A percentile compares a stretch with the other conserved stretches of the same genome.
Evolutionary conservation across 331 rosid species (phyloP).

Genomic region (Dryas integrifolia): DNA sequence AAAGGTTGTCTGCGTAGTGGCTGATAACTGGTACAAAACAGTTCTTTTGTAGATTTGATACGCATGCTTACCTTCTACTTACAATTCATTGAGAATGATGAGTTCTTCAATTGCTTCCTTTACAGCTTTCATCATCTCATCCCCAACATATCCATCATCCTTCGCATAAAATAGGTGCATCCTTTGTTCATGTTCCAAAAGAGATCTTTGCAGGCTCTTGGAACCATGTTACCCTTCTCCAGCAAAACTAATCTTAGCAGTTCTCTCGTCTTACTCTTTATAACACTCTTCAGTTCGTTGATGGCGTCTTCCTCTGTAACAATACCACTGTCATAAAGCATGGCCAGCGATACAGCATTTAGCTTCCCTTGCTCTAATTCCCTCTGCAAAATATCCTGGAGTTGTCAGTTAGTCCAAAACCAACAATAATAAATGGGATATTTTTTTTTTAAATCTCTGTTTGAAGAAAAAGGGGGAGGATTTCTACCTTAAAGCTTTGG

Average conservation of each 20-base stretch:
- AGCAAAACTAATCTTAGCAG: conserved; percentile 59
- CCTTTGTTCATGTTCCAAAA: conserved; percentile 74
- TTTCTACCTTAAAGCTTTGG: conserved; percentile 52
- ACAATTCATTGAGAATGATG: conserved; percentile 32
- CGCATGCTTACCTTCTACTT: neutral
- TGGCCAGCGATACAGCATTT: conserved; percentile 47
- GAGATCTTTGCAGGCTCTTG: conserved; percentile 79
- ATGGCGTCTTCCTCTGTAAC: conserved; percentile 44
- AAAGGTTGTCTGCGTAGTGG: too few relatives aligned
- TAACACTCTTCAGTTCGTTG: conserved; percentile 35
- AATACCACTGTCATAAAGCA: conserved; percentile 34
- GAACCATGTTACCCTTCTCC: conserved; percentile 52
- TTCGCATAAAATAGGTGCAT: conserved; percentile 63
- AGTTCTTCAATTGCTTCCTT: conserved; percentile 53
- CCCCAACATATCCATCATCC: conserved; percentile 68
- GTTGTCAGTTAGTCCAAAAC: conserved; percentile 9
- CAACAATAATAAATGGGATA: neutral
- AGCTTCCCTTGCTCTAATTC: conserved; percentile 73
- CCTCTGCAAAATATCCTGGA: conserved; percentile 42
- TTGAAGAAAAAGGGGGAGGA: neutral
- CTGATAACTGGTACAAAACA: neutral
- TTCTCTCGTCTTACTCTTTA: conserved; percentile 48
- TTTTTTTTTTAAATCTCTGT: neutral
- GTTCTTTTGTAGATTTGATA: neutral
- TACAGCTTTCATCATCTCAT: conserved; percentile 48